Conservation (phyloP, 768 basidiomycete genomes). For the Galerina sulciceps region DNA sequence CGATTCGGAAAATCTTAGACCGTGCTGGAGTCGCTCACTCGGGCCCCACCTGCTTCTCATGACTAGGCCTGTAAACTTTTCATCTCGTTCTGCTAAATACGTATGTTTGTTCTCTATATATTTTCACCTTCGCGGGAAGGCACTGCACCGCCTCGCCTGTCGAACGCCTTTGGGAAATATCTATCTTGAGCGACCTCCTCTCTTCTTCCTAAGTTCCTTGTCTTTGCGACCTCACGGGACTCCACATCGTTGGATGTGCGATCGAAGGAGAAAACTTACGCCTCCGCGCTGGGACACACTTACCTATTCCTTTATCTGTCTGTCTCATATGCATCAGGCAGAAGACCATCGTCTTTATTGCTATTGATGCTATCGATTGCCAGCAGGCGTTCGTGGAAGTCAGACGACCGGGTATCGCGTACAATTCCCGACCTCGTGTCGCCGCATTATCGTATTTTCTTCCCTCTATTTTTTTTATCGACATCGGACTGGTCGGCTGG, state of each 20-base stretch:
- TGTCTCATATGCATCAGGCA: not conserved
- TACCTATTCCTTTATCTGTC: not conserved
- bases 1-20: constrained; percentile 1
- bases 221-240: not conserved
- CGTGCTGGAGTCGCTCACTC: not conserved
- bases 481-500: no score
- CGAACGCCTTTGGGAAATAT: constrained; percentile 7
- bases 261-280: not conserved
- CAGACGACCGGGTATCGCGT: not conserved
- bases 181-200: constrained; percentile 5
- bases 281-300: not conserved
- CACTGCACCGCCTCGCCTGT: constrained; percentile 1
- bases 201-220: not conserved
- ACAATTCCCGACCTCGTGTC: not conserved
- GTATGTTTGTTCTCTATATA: not conserved
- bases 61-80: not conserved
- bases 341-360: not conserved
- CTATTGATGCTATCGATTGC: not conserved
- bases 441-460: not conserved
- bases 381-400: not conserved
- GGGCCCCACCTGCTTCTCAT: not conserved
- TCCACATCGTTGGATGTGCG: not conserved
- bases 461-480: no score
- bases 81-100: not conserved
- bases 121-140: not conserved